Base-by-base conservation (phyloP, 805 yeast genomes). In the Candida awuae region DNA sequence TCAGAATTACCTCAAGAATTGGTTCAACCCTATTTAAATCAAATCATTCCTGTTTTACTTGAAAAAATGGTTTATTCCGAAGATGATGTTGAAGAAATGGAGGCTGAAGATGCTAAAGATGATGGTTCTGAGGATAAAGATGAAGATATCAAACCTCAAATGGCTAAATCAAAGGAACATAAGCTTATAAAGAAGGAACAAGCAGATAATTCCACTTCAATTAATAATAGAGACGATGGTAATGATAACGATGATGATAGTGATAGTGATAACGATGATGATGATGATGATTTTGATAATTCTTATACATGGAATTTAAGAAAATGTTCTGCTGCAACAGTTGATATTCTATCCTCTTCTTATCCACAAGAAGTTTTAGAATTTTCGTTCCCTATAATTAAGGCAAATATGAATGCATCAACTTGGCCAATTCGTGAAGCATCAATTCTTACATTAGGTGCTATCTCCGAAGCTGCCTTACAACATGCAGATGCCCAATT, bases 401-500 rank as follows among this genome's bases (percentile, higher is more conserved):
- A 84, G 58, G 77, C 75, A 33, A 74, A 78, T 38, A 75, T 92
- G 38, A 71, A 71, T 8, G 73, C 86, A 3, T 63, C 67, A 4
- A 74, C 80, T 43, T 92, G 98, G 98, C 85, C 84, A 18, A 74
- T 84, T 8, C 73, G 97, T 43, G 98, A 92, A 59, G 92, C 97
- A 6, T 79, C 96, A 2, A 88, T 92, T 20, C 67, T 92, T 34
- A 97, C 97, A 1, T 72, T 92, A 54, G 98, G 98, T 46, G 97
- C 97, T 21, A 79, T 90, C 53, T 84, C 95, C 27, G 88, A 82
- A 50, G 94, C 95, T 47, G 87, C 94, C 49, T 66, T 80, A 33
- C 84, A 80, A 40, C 69, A 73, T 37, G 78, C 87, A 5, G 61
- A 77, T 16, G 76, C 75, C 29, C 83, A 83, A 50, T 65, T 92